Evolutionary conservation across 2,329 filamentous ascomycete species (phyloP), one percentile per base, ranked within the genome.

Genomic region (Chaetomiaceae sp.): DNA sequence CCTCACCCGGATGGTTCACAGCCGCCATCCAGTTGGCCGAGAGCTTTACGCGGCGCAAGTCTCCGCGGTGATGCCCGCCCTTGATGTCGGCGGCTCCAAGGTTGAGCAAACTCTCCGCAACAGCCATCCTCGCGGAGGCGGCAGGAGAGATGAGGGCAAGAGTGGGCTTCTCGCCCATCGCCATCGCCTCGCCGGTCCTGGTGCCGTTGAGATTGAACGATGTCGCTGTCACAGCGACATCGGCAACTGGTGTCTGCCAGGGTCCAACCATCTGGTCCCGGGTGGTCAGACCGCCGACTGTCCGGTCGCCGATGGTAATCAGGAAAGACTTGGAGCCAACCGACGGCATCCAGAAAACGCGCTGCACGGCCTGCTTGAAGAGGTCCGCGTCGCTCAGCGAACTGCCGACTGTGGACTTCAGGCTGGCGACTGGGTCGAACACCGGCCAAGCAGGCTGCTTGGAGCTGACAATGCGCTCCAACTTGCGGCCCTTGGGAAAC

Each of bases 11-110:
- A 68, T 96, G 91, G 66, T 85, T 91, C 56, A 91, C 89, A n/a
- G 92, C 92, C 3, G 91, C 91, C 94, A 97, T 97, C 92, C 92
- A 99, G 74, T 99, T 97, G 46, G 92, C 92, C 3, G 91, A 96
- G 9, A 97, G 81, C 68, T 92, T 87, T 57, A 97, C 85, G 39
- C 89, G 84, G 55, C 81, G 81, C 47, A 97, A 75, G 51, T 88
- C 84, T 42, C 87, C 88, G 52, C 85, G 80, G 20, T 66, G 64
- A 14, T 69, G 58, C 23, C 64, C 64, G n/a, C 64, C 69, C 59
- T 67, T 69, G 55, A 82, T 75, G 55, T 82, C 78, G 27, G 79
- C 89, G 51, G 94, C 94, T 34, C 89, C 91, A 54, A 99, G 77
- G 70, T 99, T 99, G 81, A 96, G 85, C 56, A 99, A 76, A 55